Percentiles rank a stretch among this genome's conserved stretches.
These are phyloP conservation scores for Polytrichum commune DNA, from an alignment of 225 moss, liverwort and hornwort genomes.

Conservation along the genomic window DNA sequence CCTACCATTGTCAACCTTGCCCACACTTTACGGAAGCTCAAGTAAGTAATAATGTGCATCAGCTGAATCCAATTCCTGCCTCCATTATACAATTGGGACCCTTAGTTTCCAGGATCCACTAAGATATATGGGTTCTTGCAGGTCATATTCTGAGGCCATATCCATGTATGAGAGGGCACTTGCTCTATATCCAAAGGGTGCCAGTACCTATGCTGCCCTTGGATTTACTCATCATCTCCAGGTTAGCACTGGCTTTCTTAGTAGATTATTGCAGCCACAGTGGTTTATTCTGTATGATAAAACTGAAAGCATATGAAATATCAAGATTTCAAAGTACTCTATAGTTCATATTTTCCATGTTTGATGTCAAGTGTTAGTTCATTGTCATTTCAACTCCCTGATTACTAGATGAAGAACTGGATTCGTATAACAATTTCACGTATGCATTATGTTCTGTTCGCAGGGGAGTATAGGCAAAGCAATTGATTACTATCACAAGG, in stretches of 20 bases:
- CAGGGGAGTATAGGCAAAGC: slow-evolving; percentile 83
- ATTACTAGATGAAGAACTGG: background rate
- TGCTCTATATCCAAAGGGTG: slow-evolving; percentile 83
- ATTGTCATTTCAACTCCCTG: background rate
- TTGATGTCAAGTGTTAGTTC: no score
- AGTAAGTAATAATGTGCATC: slow-evolving; percentile 26
- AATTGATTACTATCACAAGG: slow-evolving; percentile 95
- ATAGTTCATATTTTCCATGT: no score
- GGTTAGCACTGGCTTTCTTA: slow-evolving; percentile 17
- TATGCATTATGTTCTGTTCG: background rate
- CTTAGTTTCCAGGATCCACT: no score
- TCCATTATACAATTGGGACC: background rate
- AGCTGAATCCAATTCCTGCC: background rate
- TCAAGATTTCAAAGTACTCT: no score
- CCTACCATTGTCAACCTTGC: slow-evolving; percentile 93
- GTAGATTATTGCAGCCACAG: no score
- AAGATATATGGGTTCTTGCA: slow-evolving; percentile 17
- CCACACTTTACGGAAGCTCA: slow-evolving; percentile 81
- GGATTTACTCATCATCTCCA: slow-evolving; percentile 91
- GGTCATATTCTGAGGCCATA: slow-evolving; percentile 76
- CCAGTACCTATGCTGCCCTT: slow-evolving; percentile 88
- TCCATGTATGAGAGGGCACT: slow-evolving; percentile 89
- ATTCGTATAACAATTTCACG: background rate
- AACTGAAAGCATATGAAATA: no score
- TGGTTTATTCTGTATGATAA: no score